Evolutionary conservation across 192 early-diverging fungal species (phyloP), one percentile per base, ranked within the genome.

Genomic region (Coemansia furcata): DNA sequence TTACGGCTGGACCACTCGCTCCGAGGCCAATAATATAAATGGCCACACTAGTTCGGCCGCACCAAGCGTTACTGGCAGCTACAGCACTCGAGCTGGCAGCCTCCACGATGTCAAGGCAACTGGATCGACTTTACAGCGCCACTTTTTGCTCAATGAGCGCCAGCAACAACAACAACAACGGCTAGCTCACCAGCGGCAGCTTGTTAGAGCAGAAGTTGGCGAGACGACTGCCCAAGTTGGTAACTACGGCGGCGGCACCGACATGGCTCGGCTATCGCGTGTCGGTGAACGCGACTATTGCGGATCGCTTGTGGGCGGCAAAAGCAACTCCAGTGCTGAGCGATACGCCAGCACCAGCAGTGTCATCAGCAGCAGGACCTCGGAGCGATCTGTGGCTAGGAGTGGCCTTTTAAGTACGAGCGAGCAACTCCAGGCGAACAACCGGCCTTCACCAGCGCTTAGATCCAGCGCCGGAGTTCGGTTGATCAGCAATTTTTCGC

Each of bases 401-500:
- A 32, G 30, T 9, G 17, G 19, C 14, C 15, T 14, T 32, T 7
- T 55, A 15, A 4, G 14, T 35, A 32, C 14, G 54, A 33, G 32
- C 5, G 54, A 55, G 32, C 54, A 55, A 15, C n/a, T 12, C n/a
- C 58, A 38, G 23, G 58, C 19, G n/a, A 61, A 47, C 32, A 37
- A 37, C 4, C 49, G 39, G 30, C 61, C 65, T 1, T 65, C 65
- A 7, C 61, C 65, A 21, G 66, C 61, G 29, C 69, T 68, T 30
- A 63, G 54, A 29, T 52, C 63, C 43, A 42, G 35, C 9, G 60
- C 73, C 3, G 63, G 73, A 21, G n/a, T 21, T 37, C 71, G 65
- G 0, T 65, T 82, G 65, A 67, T 75, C 19, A 82, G 79, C 68
- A 82, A 76, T 58, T 73, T 82, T 68, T 82, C 79, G 32, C 80